Base-by-base conservation (phyloP, 2,329 filamentous ascomycete genomes). In the Aspergillus floridensis region DNA sequence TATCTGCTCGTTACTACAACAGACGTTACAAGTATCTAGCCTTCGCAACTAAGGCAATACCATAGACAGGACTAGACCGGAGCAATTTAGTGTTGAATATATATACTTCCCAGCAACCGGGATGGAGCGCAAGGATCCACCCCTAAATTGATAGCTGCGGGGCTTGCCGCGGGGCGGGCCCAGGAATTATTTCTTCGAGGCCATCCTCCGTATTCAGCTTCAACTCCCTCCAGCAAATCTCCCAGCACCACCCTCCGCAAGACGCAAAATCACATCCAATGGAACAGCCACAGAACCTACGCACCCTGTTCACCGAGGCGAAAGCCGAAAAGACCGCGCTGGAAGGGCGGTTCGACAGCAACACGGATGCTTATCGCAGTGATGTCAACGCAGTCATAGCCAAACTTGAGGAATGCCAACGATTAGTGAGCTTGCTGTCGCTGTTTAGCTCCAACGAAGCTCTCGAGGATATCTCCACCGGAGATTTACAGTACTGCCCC, bases 361-460 rank as follows among this genome's bases (percentile, higher is more conserved):
- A 85, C 65, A 87, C 85, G 24, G 79, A 86, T 35, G 75, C 80
- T 57, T 93, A 89, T 77, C 86, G 86, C 71, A 83, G 88, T 65
- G 86, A 86, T 68, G 82, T 96, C 66, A 80, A 81, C 60, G 77
- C 81, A 44, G 85, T 90, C 46, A 86, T 96, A 66, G 77, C 84
- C 63, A 84, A 86, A 56, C 93, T 96, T 77, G 82, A 89, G 69
- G 82, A 89, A 73, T 93, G 90, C 74, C 81, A 89, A 59, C 80
- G 85, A 60, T 84, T 90, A 58, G 86, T 91, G 64, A 81, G 86
- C 65, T 82, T 86, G 60, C 81, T 95, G 26, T 88, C 90, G 0
- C 81, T 99, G 56, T 98, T 98, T 83, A 96, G 92, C 66, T 82
- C 87, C 38, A 99, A 99, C 76, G 95, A 99, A 76, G 84, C 85